Percentiles rank a stretch among this genome's conserved stretches.
Conservation (phyloP, 495 filamentous ascomycete genomes). For the Daldinia childiae region DNA sequence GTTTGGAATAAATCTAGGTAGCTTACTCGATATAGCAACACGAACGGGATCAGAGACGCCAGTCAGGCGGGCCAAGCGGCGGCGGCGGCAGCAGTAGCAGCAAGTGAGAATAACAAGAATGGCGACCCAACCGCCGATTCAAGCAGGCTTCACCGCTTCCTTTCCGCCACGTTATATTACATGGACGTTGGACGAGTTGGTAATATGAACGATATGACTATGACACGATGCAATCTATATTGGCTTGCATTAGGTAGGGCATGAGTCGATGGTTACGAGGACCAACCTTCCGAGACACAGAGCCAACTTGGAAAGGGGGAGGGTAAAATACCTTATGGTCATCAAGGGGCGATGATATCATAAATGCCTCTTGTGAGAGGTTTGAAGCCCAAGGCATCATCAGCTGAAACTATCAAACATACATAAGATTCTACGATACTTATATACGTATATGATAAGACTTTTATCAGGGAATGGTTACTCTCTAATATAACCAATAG, state of each 20-base stretch:
- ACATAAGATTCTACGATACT: not conserved
- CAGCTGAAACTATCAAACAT: not conserved
- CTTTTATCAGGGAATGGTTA: not conserved
- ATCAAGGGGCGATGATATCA: not conserved
- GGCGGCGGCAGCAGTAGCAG: not conserved
- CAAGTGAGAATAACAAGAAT: conserved; percentile 5
- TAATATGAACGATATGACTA: not conserved
- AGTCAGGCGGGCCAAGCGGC: conserved; percentile 7
- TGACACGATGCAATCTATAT: not conserved
- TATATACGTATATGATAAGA: not conserved
- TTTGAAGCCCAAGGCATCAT: not conserved
- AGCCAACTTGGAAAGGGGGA: not conserved
- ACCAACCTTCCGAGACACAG: not conserved
- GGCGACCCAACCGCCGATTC: not conserved
- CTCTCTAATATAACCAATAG: not conserved
- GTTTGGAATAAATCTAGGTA: not conserved
- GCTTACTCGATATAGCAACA: conserved; percentile 26
- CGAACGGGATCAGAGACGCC: conserved; percentile 33
- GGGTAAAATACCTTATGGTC: not conserved
- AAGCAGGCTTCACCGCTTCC: conserved; percentile 23
- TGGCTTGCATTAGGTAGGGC: not conserved
- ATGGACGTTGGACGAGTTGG: not conserved
- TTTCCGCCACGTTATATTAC: conserved; percentile 19
- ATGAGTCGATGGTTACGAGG: not conserved
- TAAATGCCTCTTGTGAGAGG: not conserved